phyloP scores from a whole-genome alignment of 441 rosid genomes.

The Brassica hybrid region DNA sequence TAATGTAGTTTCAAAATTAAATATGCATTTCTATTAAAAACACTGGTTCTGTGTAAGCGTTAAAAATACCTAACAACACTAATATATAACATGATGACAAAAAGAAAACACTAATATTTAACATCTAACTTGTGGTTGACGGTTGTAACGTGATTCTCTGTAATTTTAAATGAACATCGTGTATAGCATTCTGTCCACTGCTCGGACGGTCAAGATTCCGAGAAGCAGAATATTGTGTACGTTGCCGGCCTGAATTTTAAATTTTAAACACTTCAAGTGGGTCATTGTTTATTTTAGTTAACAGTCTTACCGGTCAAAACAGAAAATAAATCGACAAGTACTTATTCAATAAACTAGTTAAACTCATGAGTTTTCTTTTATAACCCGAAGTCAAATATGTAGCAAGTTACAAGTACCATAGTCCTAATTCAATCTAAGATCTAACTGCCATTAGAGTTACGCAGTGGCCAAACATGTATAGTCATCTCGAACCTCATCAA shows the following conservation, averaged over 20 bases:
- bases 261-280: slow-evolving; percentile 35
- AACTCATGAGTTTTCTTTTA: neutral
- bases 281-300: slow-evolving; percentile 20
- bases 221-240: slow-evolving; percentile 29
- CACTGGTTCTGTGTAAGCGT: neutral
- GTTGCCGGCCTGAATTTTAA: slow-evolving; percentile 29
- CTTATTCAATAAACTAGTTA: slow-evolving; percentile 17
- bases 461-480: neutral
- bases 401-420: neutral
- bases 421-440: slow-evolving; percentile 9
- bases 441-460: neutral
- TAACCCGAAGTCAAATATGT: neutral
- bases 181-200: slow-evolving; percentile 26
- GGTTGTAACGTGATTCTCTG: too few relatives aligned
- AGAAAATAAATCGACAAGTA: slow-evolving; percentile 27
- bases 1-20: too few relatives aligned
- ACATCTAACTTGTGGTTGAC: too few relatives aligned
- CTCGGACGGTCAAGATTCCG: slow-evolving; percentile 27
- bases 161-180: slow-evolving; percentile 24
- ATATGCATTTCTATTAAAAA: too few relatives aligned
- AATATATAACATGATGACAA: too few relatives aligned
- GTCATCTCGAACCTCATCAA: neutral
- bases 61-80: too few relatives aligned
- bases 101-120: too few relatives aligned
- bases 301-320: slow-evolving; percentile 36